phyloP scores from a whole-genome alignment of 139 green algal species.

The Pleodorina starrii region DNA sequence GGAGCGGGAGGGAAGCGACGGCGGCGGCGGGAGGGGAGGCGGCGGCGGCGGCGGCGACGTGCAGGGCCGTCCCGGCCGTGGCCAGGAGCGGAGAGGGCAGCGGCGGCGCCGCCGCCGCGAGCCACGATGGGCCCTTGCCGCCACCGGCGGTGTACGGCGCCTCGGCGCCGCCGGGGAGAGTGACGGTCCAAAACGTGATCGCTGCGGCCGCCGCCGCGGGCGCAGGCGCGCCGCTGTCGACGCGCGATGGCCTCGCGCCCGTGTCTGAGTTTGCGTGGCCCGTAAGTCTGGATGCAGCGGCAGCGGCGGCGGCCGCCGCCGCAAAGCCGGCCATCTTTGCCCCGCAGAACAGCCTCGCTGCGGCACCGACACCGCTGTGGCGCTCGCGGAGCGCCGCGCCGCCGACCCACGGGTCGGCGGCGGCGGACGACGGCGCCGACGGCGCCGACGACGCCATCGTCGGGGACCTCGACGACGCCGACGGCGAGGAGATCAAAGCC shows the following conservation, averaged over 20 bases:
- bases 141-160: background rate
- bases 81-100: background rate
- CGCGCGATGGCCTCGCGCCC: too few species aligned
- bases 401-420: background rate
- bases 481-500: background rate
- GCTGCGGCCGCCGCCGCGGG: background rate
- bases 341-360: too few species aligned
- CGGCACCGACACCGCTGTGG: too few species aligned
- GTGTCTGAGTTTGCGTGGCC: too few species aligned
- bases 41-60: background rate
- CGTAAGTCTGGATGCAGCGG: too few species aligned
- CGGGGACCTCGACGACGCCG: background rate
- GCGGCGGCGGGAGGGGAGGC: too few species aligned
- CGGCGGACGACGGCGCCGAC: background rate
- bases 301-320: too few species aligned
- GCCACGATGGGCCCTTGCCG: background rate
- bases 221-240: background rate
- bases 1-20: background rate
- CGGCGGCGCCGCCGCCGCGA: background rate
- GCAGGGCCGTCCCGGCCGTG: too few species aligned
- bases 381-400: too few species aligned
- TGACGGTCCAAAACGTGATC: constrained; percentile 16
- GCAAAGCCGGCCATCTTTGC: too few species aligned
- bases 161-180: background rate
- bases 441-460: background rate